Base-by-base conservation (phyloP, 2,329 filamentous ascomycete genomes). In the Cryphonectria nitschkei region DNA sequence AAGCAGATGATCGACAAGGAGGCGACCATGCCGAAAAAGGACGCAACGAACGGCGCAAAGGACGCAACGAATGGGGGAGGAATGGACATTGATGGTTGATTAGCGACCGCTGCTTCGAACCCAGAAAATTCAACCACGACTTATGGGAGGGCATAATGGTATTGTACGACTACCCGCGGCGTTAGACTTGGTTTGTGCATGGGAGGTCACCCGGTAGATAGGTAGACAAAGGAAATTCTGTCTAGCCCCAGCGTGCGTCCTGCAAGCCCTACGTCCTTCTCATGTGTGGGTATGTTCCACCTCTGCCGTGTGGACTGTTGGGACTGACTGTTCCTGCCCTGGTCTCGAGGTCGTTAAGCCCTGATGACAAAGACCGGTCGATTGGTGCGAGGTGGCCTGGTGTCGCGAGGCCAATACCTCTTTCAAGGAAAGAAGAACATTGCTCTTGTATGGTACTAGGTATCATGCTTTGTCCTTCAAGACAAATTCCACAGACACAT, bases 1-100 rank as follows among this genome's bases (percentile, higher is more conserved):
- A 88, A 95, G 80, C 96, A 98, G 82, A 98, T 99, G 95, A 98
- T 99, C 78, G 96, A 98, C 85, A 98, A 98, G 85, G 96, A 99
- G 82, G 96, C 96, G 3, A 96, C 94, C 6, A 93, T 97, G 82
- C 93, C 95, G 29, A 91, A 89, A 80, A 91, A 91, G 82, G 87
- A 92, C 72, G 79, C 77, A 16, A 81, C 81, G 69, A 81, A 81
- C 19, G 79, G 78, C 46, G 78, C 84, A 52, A 85, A 87, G 75
- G 86, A 85, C 50, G 81, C 83, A 68, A 79, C 80, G n/a, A 87
- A 87, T 70, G 88, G 84, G 22, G 87, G 90, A 65, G 79, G 84
- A 70, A 93, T 94, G 91, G 92, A 93, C 19, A 86, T 90, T 62
- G 92, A 94, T 76, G 90, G 71, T 60, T 73, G 92, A 75, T 84